Evolutionary conservation across 306 rosid species (phyloP).

Genomic region (barrel medic (Medicago truncatula)): MtrunA17r5.0-ANR NC_053048.1:2922001-2922500

Average conservation of each 20-base stretch:
- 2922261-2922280: no score
- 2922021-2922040: conserved; percentile 73
- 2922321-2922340: no score
- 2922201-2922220: no score
- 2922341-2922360: neutral
- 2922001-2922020: conserved; percentile 47
- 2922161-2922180: no score
- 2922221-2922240: no score
- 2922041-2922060: conserved; percentile 46
- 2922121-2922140: conserved; percentile 50
- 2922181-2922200: no score
- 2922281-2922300: no score
- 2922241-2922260: no score
- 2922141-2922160: no score
- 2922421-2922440: conserved; percentile 53
- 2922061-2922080: conserved; percentile 71
- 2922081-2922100: conserved; percentile 63
- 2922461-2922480: conserved; percentile 43
- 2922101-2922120: conserved; percentile 59
- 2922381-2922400: conserved; percentile 52
- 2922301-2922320: no score
- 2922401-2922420: conserved; percentile 58
- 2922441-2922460: conserved; percentile 63
- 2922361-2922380: conserved; percentile 65
- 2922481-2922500: conserved; percentile 45